A percentile compares a stretch with the other conserved stretches of the same genome.
These are phyloP conservation scores for Tuber borchii DNA, from an alignment of 495 filamentous ascomycete genomes.

Conservation along the genomic window DNA sequence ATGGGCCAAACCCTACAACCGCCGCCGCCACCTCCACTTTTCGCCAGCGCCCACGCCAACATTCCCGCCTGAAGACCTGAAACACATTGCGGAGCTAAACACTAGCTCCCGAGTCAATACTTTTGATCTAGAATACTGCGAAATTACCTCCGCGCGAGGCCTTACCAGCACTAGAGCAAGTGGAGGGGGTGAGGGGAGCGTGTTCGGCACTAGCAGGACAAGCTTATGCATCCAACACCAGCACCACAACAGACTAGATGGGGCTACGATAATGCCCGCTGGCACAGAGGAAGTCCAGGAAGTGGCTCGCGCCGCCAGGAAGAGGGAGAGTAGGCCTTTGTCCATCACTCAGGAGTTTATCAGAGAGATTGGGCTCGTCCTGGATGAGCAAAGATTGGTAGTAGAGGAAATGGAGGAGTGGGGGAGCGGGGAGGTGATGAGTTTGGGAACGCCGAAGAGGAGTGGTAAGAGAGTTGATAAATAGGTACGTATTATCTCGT, in stretches of 20 bases:
- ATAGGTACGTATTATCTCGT: no score
- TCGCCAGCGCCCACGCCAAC: background rate
- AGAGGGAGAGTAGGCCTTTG: background rate
- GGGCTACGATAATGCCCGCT: background rate
- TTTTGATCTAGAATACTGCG: background rate
- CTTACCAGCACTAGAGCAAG: background rate
- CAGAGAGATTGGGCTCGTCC: background rate
- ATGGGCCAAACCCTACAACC: background rate
- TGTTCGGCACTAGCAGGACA: background rate
- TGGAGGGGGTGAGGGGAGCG: background rate
- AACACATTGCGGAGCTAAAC: constrained; percentile 2
- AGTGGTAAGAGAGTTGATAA: background rate
- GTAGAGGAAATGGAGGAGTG: background rate
- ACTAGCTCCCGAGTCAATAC: background rate
- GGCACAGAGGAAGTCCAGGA: background rate
- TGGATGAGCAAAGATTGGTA: background rate
- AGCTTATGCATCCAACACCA: background rate
- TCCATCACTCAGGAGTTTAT: background rate
- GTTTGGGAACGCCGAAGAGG: background rate
- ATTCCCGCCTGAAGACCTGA: background rate
- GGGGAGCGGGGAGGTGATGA: background rate
- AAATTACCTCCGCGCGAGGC: background rate
- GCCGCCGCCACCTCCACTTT: background rate
- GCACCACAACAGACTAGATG: background rate
- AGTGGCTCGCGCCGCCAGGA: background rate